Evolutionary conservation across 176 grass and related monocot genomes (phyloP).

Genomic region (Aegilops tauschii): DNA sequence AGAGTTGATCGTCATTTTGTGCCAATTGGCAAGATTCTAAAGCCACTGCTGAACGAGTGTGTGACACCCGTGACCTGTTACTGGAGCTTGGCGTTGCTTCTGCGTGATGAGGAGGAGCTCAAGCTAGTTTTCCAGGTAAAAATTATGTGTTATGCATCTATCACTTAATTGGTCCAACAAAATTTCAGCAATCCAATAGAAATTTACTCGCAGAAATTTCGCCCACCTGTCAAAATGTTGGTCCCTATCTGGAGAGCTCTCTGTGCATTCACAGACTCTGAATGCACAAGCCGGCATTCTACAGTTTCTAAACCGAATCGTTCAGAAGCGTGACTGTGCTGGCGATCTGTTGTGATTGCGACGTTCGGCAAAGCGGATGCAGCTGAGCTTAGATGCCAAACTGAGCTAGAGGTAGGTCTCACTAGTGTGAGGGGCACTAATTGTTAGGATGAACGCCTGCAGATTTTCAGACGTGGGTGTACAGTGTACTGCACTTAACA

Average conservation of each 20-base stretch:
- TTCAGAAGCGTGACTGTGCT: not conserved
- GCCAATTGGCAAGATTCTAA: constrained; percentile 76
- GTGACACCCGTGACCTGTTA: constrained; percentile 74
- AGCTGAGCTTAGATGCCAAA: not conserved
- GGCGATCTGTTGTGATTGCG: not conserved
- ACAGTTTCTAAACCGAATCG: not conserved
- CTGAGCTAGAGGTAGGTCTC: not conserved
- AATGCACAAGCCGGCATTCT: not conserved
- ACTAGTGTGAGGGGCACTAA: not conserved
- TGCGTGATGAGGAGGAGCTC: constrained; percentile 74
- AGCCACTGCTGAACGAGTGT: constrained; percentile 67
- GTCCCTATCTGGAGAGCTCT: constrained; percentile 85
- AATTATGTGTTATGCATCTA: not conserved
- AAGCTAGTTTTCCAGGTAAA: constrained; percentile 79
- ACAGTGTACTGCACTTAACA: not conserved
- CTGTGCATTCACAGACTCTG: constrained; percentile 44
- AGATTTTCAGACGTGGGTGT: not conserved
- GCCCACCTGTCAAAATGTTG: constrained; percentile 70
- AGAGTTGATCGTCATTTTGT: constrained; percentile 64
- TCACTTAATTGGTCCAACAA: not conserved
- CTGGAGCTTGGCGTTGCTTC: constrained; percentile 71
- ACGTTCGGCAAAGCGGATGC: not conserved
- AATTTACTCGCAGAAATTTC: constrained; percentile 61
- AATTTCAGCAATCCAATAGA: constrained; percentile 10
- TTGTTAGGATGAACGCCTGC: not conserved